These are phyloP conservation scores for Seiridium unicorne DNA, from an alignment of 2,329 filamentous ascomycete species.

Conservation along the genomic window DNA sequence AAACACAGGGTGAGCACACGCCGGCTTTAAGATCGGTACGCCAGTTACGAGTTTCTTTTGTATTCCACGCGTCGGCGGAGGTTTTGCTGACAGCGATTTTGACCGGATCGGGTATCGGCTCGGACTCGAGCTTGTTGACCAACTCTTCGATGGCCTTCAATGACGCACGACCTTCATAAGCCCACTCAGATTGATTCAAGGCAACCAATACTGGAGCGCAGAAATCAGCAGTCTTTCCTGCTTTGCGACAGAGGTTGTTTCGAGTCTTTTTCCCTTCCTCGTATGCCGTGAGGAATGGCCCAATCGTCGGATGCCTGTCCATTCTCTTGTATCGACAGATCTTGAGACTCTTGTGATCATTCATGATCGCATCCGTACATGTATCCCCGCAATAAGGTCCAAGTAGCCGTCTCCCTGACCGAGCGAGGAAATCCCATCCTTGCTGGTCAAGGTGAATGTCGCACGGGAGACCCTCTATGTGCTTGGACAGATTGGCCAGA, in stretches of 20 bases:
- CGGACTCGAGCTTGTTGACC: neutral
- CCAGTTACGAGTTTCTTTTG: neutral
- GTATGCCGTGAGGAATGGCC: neutral
- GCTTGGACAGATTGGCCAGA: neutral
- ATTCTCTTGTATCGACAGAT: neutral
- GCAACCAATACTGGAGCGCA: neutral
- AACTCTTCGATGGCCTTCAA: neutral
- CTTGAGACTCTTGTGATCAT: neutral
- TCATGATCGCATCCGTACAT: neutral
- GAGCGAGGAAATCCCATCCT: neutral
- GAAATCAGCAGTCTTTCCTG: neutral
- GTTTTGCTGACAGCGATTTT: neutral
- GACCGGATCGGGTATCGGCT: neutral
- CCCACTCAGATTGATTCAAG: neutral
- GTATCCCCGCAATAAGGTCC: neutral
- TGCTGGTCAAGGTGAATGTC: neutral
- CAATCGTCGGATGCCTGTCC: neutral
- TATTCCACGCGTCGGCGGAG: neutral
- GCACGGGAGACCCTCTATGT: neutral
- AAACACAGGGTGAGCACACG: neutral
- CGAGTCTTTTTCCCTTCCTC: neutral
- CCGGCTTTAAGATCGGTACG: neutral
- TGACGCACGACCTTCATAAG: neutral
- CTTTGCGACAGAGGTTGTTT: neutral
- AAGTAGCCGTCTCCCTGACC: neutral